Conservation (phyloP, 345 rosid species). For the Eucalyptus pauciflora region DNA sequence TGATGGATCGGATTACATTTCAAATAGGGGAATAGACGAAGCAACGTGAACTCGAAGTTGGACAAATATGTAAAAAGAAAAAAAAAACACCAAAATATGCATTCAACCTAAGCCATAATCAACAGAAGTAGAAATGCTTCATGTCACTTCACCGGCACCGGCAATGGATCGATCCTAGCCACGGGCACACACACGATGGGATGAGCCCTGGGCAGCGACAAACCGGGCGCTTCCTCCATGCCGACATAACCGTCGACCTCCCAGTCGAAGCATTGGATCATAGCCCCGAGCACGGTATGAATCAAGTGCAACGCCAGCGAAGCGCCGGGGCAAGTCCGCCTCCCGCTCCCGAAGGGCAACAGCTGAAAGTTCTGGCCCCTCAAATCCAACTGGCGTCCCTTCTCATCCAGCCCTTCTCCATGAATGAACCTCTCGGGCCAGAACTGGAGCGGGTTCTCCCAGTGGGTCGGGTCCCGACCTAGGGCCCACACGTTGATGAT, state of each 20-base stretch:
- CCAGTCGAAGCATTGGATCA: conserved; percentile 35
- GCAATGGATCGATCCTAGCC: conserved; percentile 5
- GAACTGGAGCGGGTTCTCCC: conserved; percentile 47
- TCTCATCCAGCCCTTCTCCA: conserved; percentile 11
- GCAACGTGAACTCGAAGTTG: not conserved
- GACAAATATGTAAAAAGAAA: not conserved
- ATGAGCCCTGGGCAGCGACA: conserved; percentile 15
- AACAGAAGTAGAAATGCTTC: not conserved
- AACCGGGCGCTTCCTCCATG: conserved; percentile 24
- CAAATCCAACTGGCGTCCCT: conserved; percentile 14
- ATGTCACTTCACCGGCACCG: not conserved
- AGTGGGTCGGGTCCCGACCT: conserved; percentile 35
- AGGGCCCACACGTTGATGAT: conserved; percentile 45
- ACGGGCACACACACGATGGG: conserved; percentile 19
- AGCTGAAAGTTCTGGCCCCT: conserved; percentile 28
- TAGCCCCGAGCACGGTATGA: conserved; percentile 12
- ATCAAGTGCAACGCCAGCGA: conserved; percentile 22
- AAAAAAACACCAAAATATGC: not conserved
- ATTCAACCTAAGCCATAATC: not conserved
- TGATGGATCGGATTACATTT: not conserved
- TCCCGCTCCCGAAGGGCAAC: conserved; percentile 28
- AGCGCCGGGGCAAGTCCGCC: conserved; percentile 34
- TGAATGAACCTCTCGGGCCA: conserved; percentile 51
- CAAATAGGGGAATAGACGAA: not conserved
- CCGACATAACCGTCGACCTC: not conserved